phyloP scores from a whole-genome alignment of 2,329 filamentous ascomycete genomes.

The Scedosporium dehoogii region DNA sequence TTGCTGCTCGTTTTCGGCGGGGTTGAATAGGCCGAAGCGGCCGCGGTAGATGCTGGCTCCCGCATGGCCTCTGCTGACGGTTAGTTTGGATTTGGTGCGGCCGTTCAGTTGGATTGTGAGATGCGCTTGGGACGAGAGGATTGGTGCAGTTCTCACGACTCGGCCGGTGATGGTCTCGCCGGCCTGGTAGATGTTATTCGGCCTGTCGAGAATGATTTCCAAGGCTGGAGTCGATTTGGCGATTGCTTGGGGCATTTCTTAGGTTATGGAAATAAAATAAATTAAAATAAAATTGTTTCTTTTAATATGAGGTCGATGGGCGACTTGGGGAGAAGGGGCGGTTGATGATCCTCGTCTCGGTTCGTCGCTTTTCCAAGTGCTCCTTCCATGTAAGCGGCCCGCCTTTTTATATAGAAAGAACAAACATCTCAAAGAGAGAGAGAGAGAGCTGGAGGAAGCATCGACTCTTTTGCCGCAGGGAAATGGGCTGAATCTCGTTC shows the following conservation, averaged over 20 bases:
- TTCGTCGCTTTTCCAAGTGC: no score
- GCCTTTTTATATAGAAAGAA: no score
- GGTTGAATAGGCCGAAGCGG: slow-evolving; percentile 17
- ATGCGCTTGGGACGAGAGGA: slow-evolving; percentile 13
- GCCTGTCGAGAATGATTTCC: neutral
- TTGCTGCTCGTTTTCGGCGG: slow-evolving; percentile 7
- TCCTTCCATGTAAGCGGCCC: no score
- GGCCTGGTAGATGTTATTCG: slow-evolving; percentile 3
- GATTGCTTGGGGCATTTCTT: neutral
- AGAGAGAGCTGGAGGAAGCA: no score
- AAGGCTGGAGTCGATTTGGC: neutral
- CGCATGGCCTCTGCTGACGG: slow-evolving; percentile 8
- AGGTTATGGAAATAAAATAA: no score
- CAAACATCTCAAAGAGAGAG: no score
- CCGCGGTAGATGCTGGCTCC: slow-evolving; percentile 12
- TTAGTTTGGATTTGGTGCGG: slow-evolving; percentile 17
- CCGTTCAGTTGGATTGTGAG: slow-evolving; percentile 16
- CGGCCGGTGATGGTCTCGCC: slow-evolving; percentile 19
- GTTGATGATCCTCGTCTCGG: no score
- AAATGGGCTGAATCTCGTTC: no score
- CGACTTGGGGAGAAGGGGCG: no score
- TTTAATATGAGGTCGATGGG: no score
- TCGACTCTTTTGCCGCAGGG: no score
- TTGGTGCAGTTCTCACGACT: slow-evolving; percentile 12
- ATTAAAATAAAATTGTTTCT: no score